phyloP scores from a whole-genome alignment of 2,329 filamentous ascomycete genomes.

The Alternaria sp. region DNA sequence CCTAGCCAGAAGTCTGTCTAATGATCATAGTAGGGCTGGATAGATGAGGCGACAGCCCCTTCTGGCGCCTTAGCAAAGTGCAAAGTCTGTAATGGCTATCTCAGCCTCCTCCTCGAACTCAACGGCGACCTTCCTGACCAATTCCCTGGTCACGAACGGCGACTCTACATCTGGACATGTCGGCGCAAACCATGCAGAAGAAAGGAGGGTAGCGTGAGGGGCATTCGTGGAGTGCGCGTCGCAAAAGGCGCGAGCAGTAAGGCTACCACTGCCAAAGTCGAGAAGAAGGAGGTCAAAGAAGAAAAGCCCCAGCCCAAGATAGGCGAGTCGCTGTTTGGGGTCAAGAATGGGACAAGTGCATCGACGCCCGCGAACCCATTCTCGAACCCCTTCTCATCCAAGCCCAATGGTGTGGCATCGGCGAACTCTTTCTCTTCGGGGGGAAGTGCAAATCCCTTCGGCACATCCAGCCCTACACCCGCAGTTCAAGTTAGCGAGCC shows the following conservation, averaged over 20 bases:
- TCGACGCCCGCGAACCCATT: conserved; percentile 41
- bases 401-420: conserved; percentile 46
- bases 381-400: conserved; percentile 68
- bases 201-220: conserved; percentile 83
- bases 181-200: conserved; percentile 79
- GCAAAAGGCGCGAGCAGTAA: conserved; percentile 48
- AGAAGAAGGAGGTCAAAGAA: conserved; percentile 34
- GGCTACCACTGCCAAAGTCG: conserved; percentile 21
- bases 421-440: conserved; percentile 65
- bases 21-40: conserved; percentile 70
- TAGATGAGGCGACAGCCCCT: conserved; percentile 74
- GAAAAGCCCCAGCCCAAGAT: conserved; percentile 59
- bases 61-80: conserved; percentile 83
- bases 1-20: background rate
- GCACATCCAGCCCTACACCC: conserved; percentile 57
- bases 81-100: conserved; percentile 83
- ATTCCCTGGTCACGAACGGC: conserved; percentile 86
- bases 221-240: conserved; percentile 72
- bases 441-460: conserved; percentile 38
- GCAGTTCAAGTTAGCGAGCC: conserved; percentile 19
- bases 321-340: conserved; percentile 76
- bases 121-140: conserved; percentile 88
- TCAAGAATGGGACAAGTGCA: conserved; percentile 54
- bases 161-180: conserved; percentile 88
- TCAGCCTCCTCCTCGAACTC: conserved; percentile 87